Base-by-base conservation (phyloP, 1,284 basidiomycete genomes). In the Pyrrhoderma noxium region DNA sequence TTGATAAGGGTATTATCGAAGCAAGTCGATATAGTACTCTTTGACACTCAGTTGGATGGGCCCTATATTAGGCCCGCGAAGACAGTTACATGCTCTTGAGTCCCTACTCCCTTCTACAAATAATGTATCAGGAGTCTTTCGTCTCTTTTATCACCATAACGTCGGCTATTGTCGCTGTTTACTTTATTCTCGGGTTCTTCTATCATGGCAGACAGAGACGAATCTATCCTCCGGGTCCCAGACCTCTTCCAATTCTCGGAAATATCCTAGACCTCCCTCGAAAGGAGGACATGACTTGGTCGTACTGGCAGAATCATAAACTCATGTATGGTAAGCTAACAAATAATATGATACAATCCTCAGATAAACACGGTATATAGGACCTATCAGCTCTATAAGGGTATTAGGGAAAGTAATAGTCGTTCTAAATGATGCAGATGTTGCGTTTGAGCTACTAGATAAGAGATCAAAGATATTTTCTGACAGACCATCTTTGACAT, bases 281-380 rank as follows among this genome's bases (percentile, higher is more conserved):
- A 31, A 5, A 31, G 11, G 27, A 11, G 11, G 27, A 31, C 11
- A 11, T 5, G 11, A 31, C 11, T 5, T 31, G 27, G 27, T 31
- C 27, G 27, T 31, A 31, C 27, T 31, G 27, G 27, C 7, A 31
- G 27, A 31, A 31, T 5, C 11, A 5, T 31, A 31, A 31, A 11
- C 7, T 5, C 11, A 5, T 31, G 27, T 31, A 31, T 31, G 27
- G 51, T 31, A 31, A 5, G 27, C 11, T 31, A 5, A 31, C 27
- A 69, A 58, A 65, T 69, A 48, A 70, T 72, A 51, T 61, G 4
- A 70, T 73, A 38, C 75, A 75, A 58, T 76, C 74, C 34, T 73
- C 75, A 62, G 66, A 74, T 31, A 67, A 68, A 1, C 54, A 14
- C 16, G 34, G 56, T 3, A 31, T 37, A 5, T 52, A 55, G 53